Conservation (phyloP, 192 early-diverging fungal genomes). For the Cetraspora pellucida region DNA sequence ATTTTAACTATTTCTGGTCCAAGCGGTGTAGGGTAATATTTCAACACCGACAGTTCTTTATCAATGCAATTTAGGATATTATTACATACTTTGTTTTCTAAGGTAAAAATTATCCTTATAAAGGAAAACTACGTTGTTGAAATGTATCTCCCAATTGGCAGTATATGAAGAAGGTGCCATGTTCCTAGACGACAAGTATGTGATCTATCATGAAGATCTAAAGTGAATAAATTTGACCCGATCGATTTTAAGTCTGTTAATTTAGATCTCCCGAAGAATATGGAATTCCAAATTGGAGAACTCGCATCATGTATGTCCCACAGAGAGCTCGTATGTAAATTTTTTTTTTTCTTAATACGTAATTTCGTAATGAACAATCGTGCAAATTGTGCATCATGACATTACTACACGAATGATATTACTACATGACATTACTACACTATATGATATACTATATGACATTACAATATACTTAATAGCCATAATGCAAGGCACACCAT, state of each 20-base stretch:
- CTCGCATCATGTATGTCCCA: conserved; percentile 84
- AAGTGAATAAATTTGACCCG: not conserved
- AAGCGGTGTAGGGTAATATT: conserved; percentile 65
- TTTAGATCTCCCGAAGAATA: conserved; percentile 48
- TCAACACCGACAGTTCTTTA: no score
- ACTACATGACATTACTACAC: no score
- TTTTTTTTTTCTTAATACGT: not conserved
- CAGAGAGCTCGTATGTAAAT: conserved; percentile 59
- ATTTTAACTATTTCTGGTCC: conserved; percentile 66
- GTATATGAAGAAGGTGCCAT: conserved; percentile 63
- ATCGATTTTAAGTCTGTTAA: not conserved
- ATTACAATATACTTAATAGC: conserved; percentile 47
- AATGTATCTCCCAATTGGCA: conserved; percentile 77
- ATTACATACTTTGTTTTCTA: not conserved
- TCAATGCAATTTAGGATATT: no score
- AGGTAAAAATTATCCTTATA: not conserved
- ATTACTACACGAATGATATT: no score
- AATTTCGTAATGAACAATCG: no score
- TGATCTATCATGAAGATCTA: not conserved
- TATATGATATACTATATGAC: no score
- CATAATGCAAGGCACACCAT: conserved; percentile 69
- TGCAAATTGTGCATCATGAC: no score
- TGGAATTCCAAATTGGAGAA: conserved; percentile 74
- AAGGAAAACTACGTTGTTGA: conserved; percentile 83
- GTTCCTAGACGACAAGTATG: conserved; percentile 54